Base-by-base conservation (phyloP, 257 asterid genomes). In the Handroanthus guayacan region DNA sequence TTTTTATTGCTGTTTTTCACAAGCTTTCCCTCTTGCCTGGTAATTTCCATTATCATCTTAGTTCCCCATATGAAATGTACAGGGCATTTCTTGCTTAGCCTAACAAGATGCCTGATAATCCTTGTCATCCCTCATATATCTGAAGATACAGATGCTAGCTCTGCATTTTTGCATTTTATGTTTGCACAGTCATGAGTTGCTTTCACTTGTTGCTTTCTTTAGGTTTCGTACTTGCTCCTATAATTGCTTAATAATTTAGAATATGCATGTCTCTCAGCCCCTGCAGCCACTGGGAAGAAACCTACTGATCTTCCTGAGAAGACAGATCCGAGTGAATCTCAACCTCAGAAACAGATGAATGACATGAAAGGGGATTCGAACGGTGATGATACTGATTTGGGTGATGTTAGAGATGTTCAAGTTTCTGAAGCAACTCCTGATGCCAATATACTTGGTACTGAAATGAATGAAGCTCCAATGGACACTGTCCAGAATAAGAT, bases 1-100 rank as follows among this genome's bases (percentile, higher is more conserved):
- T 95, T 88, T 95, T 95, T 81, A 83, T 95, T 85, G 99, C 99
- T 65, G 96, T 95, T 67, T 83, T 95, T 71, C 93, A 84, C 77
- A 95, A 95, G 84, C 79, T 84, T 64, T 81, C 91, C 43, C 72
- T 90, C 66, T 81, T 86, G 76, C 94, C 98, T 47, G 88, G 99
- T 91, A 81, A 80, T 69, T 80, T 55, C 67, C 72, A 78, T 18
- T 37, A 44, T 52, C 44, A 54, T 64, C 58, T 63, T 51, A 60
- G 41, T 65, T 39, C 51, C 20, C 17, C 51, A 2, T 55, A 37
- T 48, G 25, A 36, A 57, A 52, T 38, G 5, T n/a, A 17, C 18
- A 48, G 25, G 75, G 47, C 61, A 20, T 9, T 70, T 20, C 70
- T 56, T 41, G 60, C 43, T 57, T 6, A 74, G 1, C 14, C 44